These are phyloP conservation scores for Colletotrichum spinosum DNA, from an alignment of 2,329 filamentous ascomycete species.

Conservation along the genomic window DNA sequence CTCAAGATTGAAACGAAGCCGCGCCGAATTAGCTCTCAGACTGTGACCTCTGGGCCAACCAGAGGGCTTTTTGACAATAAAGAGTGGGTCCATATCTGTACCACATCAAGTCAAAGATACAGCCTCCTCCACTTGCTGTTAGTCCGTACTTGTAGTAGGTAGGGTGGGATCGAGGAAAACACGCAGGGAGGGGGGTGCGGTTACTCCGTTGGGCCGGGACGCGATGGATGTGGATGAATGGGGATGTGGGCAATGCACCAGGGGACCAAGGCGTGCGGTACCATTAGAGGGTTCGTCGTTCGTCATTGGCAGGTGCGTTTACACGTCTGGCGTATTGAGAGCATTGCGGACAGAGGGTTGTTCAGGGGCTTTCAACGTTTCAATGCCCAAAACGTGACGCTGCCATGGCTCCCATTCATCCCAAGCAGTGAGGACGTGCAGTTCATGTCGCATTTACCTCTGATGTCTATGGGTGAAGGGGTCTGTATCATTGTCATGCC, in stretches of 20 bases:
- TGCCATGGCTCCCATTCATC: too few relatives aligned
- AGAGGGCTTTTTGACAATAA: conserved; percentile 26
- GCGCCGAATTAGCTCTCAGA: conserved; percentile 30
- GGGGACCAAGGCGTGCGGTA: background rate
- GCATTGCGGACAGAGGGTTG: background rate
- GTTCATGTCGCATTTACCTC: conserved; percentile 1
- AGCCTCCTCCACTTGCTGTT: conserved; percentile 2
- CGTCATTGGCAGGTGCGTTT: conserved; percentile 12
- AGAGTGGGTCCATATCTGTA: conserved; percentile 12
- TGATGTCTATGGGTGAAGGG: conserved; percentile 15
- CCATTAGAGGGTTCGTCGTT: conserved; percentile 2
- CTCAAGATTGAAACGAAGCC: conserved; percentile 29
- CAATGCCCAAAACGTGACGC: too few relatives aligned
- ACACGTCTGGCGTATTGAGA: background rate
- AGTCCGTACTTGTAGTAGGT: background rate
- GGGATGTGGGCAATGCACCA: conserved; percentile 19
- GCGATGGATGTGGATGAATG: conserved; percentile 32
- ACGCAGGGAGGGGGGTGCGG: conserved; percentile 1
- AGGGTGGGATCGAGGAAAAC: conserved; percentile 9
- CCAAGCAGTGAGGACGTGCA: too few relatives aligned
- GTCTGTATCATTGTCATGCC: conserved; percentile 20
- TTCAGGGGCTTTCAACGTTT: background rate
- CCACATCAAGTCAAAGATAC: conserved; percentile 2
- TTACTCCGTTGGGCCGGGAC: conserved; percentile 20
- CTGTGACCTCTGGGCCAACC: conserved; percentile 25